Evolutionary conservation across 805 yeast genomes (phyloP), one percentile per base, ranked within the genome.

Genomic region (Nakazawaea laoshanensis): DNA sequence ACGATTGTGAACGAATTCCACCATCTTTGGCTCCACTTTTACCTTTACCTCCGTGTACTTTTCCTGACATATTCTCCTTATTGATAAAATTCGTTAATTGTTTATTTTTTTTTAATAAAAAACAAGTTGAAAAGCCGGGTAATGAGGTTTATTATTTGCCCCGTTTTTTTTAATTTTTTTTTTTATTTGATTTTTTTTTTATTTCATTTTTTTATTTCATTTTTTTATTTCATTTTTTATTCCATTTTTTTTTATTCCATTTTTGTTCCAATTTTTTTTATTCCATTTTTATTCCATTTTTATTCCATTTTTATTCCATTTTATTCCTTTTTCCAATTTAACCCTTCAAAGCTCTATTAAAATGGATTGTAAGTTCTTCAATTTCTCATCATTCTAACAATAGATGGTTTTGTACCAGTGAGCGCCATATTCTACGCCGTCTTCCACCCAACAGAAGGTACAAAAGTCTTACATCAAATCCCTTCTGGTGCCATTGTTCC

Each of bases 361-460:
- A n/a, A n/a, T n/a, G n/a, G n/a, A n/a, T n/a, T n/a, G n/a, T n/a
- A n/a, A n/a, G n/a, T n/a, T n/a, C n/a, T n/a, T n/a, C n/a, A n/a
- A n/a, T n/a, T n/a, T n/a, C n/a, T n/a, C n/a, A n/a, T n/a, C n/a
- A n/a, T 16, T 30, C 11, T 25, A 18, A 7, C 12, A 18, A 14
- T 13, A 35, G 38, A 34, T n/a, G 95, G 95, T 14, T 87, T 88
- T 49, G 81, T 79, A 5, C 95, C 94, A n/a, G 86, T 92, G 12
- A 66, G 74, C 37, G 92, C 96, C 2, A 64, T 87, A 28, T 88
- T 92, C 53, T 92, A 85, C 53, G 77, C 96, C 0, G 85, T 84
- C 0, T 92, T 92, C 56, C 96, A 92, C 47, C 96, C 96, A 0
- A 83, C 92, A 0, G 95, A 87, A 48, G 98, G 98, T 1, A 80